Base-by-base conservation (phyloP, 75 land plant genomes). In the Pinus albicaulis region DNA sequence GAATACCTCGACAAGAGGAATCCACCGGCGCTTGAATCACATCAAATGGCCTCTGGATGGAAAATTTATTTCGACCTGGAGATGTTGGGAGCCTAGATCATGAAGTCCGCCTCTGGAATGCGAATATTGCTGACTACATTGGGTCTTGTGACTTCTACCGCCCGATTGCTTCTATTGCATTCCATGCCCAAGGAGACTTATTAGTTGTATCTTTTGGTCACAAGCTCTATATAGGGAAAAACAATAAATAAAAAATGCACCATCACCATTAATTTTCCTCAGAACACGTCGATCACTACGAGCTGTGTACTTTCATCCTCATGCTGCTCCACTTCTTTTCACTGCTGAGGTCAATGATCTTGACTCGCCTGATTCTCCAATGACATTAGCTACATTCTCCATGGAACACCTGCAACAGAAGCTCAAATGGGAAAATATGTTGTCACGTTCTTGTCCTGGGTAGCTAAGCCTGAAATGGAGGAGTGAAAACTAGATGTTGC, bases 271-370 rank as follows among this genome's bases (percentile, higher is more conserved):
- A 26, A 83, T 91, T 61, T 84, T 95, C 34, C 77, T 95, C 38
- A 85, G 84, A 79, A 95, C 98, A 53, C 85, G 93, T 0, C 93
- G 98, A 38, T 95, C 98, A 44, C 82, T 95, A 31, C 88, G 98
- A 48, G 98, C 98, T 84, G 98, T 95, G 78, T 95, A 93, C 83
- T 95, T 95, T 86, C 98, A 93, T 69, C 96, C 96, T 0, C 90
- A 88, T 79, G 96, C 80, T 53, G 96, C 98, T 57, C 98, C 93
- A 14, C 86, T 93, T 82, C 79, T 95, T 38, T 75, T 95, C 20
- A 93, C 98, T 58, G 98, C 98, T 55, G 98, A 95, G 95, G 98
- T 93, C 69, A 93, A 93, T 86, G 95, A 93, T 78, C 85, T 91
- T 63, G 92, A 95, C 76, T 81, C 92, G 48, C 89, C 96, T 75